Evolutionary conservation across 306 rosid species (phyloP).

Genomic region (Castanea mollissima): DNA sequence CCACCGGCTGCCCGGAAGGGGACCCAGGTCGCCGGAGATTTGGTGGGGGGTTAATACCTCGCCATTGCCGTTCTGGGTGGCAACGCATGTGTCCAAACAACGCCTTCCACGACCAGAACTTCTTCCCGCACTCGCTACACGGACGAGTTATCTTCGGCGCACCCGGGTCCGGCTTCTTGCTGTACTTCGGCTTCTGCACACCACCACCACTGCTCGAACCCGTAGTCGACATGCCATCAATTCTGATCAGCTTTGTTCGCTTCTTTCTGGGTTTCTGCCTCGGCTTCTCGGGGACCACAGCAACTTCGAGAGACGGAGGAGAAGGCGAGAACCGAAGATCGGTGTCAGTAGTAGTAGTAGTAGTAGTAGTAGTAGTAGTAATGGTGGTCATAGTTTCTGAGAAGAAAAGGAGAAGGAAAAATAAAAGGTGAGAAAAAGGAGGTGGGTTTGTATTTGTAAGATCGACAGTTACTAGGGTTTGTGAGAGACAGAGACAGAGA

Average conservation of each 20-base stretch:
- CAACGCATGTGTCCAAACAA: slow-evolving; percentile 92
- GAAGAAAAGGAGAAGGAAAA: neutral
- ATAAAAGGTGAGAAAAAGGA: neutral
- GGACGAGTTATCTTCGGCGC: slow-evolving; percentile 46
- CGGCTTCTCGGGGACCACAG: neutral
- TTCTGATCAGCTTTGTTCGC: slow-evolving; percentile 28
- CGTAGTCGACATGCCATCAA: neutral
- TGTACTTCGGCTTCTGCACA: slow-evolving; percentile 25
- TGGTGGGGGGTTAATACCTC: slow-evolving; percentile 73
- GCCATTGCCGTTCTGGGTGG: slow-evolving; percentile 90
- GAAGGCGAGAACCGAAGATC: neutral
- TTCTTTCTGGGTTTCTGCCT: slow-evolving; percentile 40
- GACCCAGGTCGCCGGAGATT: slow-evolving; percentile 9
- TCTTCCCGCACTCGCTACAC: slow-evolving; percentile 74
- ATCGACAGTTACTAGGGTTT: slow-evolving; percentile 14
- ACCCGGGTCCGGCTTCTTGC: slow-evolving; percentile 28
- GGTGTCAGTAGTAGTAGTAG: neutral
- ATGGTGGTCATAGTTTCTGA: neutral
- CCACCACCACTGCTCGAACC: neutral
- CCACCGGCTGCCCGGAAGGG: neutral
- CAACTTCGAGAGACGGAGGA: neutral
- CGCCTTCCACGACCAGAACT: slow-evolving; percentile 84
- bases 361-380: neutral
- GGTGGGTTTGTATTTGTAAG: slow-evolving; percentile 15
- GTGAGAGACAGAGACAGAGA: neutral